These are phyloP conservation scores for Isabelozyma heimii DNA, from an alignment of 805 yeast species.

Conservation along the genomic window DNA sequence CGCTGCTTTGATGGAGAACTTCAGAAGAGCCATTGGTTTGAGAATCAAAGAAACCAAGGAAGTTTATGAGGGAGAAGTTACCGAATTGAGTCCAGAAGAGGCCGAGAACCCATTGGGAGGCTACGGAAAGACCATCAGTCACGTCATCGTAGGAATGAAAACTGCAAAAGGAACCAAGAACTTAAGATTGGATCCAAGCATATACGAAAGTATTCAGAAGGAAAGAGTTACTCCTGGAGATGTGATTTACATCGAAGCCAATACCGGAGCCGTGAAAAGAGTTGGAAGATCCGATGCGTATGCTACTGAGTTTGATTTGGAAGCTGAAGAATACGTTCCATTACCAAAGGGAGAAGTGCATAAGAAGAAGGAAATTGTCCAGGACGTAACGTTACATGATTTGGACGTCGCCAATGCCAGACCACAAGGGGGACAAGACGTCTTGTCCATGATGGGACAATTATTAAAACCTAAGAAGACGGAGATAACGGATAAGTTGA, in stretches of 20 bases:
- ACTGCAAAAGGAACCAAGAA: slow-evolving; percentile 90
- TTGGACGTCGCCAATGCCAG: slow-evolving; percentile 94
- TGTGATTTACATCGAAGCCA: slow-evolving; percentile 94
- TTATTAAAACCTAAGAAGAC: slow-evolving; percentile 94
- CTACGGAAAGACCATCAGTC: slow-evolving; percentile 93
- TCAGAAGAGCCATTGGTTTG: slow-evolving; percentile 93
- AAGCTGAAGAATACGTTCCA: slow-evolving; percentile 98
- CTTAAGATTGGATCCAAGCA: slow-evolving; percentile 85
- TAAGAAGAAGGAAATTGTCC: slow-evolving; percentile 96
- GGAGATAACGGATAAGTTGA: slow-evolving; percentile 92
- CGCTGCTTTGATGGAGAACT: slow-evolving; percentile 93
- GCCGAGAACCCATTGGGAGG: slow-evolving; percentile 97
- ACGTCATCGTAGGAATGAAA: slow-evolving; percentile 90
- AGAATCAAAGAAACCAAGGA: slow-evolving; percentile 96
- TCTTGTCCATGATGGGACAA: slow-evolving; percentile 95
- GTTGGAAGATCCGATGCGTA: slow-evolving; percentile 98
- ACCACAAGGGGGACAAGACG: slow-evolving; percentile 97
- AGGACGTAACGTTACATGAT: slow-evolving; percentile 95
- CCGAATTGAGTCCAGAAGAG: slow-evolving; percentile 93
- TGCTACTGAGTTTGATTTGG: slow-evolving; percentile 96
- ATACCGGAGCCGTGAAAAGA: slow-evolving; percentile 95
- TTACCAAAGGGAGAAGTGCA: slow-evolving; percentile 99
- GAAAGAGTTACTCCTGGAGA: slow-evolving; percentile 95
- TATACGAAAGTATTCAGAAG: slow-evolving; percentile 90
- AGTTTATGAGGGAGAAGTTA: slow-evolving; percentile 97